A percentile compares a stretch with the other conserved stretches of the same genome.
Conservation (phyloP, 2,329 filamentous ascomycete species). For the Lasiodiplodia citricola region DNA sequence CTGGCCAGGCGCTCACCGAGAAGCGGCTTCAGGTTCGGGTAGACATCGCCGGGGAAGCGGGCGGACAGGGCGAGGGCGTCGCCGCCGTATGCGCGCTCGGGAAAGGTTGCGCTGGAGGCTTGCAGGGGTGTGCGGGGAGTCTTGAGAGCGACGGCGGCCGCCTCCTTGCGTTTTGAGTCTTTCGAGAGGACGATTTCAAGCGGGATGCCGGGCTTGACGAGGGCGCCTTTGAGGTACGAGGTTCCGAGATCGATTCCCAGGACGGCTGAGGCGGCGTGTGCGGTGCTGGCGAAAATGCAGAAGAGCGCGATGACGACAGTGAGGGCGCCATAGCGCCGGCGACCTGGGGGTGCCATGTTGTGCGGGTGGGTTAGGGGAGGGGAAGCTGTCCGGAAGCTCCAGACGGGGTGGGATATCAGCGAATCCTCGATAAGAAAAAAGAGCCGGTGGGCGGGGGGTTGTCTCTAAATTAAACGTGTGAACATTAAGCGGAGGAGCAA, state of each 20-base stretch:
- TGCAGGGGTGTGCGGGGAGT: conserved; percentile 55
- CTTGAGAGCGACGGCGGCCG: conserved; percentile 91
- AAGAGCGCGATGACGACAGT: conserved; percentile 58
- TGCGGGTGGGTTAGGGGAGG: conserved; percentile 33
- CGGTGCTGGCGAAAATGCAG: conserved; percentile 61
- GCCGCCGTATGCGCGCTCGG: conserved; percentile 89
- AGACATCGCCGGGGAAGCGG: conserved; percentile 90
- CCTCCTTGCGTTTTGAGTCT: conserved; percentile 95
- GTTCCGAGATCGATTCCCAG: conserved; percentile 94
- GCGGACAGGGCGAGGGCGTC: conserved; percentile 87
- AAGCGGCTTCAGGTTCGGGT: conserved; percentile 89
- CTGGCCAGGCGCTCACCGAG: conserved; percentile 73
- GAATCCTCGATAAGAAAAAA: conserved; percentile 3
- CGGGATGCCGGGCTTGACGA: conserved; percentile 95
- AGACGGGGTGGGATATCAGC: not conserved
- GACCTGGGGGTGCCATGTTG: conserved; percentile 54
- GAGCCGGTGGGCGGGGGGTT: not conserved
- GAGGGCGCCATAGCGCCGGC: conserved; percentile 48
- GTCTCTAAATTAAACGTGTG: not conserved
- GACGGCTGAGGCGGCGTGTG: conserved; percentile 74
- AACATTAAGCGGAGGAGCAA: not conserved
- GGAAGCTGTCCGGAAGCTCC: conserved; percentile 23
- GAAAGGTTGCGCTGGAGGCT: conserved; percentile 72
- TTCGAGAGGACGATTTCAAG: conserved; percentile 98
- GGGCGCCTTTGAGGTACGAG: conserved; percentile 92